Evolutionary conservation across 2,329 filamentous ascomycete genomes (phyloP), one percentile per base, ranked within the genome.

Genomic region (Dothideomycetes sp.): DNA sequence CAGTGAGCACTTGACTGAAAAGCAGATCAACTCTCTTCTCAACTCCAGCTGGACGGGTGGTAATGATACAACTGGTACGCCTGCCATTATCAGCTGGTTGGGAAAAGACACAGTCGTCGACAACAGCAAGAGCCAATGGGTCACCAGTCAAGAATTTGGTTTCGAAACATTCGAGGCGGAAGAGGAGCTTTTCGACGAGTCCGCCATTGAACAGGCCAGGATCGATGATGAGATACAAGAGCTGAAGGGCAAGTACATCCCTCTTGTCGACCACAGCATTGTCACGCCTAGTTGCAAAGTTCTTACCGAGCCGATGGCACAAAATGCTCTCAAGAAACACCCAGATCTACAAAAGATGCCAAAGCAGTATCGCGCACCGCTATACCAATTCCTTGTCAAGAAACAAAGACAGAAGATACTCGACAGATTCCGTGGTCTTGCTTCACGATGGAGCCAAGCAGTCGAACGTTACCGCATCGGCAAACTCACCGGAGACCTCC

Each of bases 341-440:
- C 18, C 65, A 0, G 70, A 88, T 49, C 58, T 89, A 12, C 84
- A 75, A 60, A 64, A 70, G 0, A 73, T 89, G 9, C 67, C 70
- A 0, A 50, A 60, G 0, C 56, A 62, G 3, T 57, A 70, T 13
- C 76, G 85, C 5, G 79, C 79, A 0, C 64, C 69, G 0, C 65
- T 89, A 0, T 93, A 88, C 58, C 71, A 74, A 30, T 64, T 74
- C 41, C 70, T 89, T 41, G 75, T 80, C 49, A 60, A 67, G 1
- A 57, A 65, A 37, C 58, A 76, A 1, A 71, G 84, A 40, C 58
- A 60, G 1, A 53, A 59, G 1, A 59, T 79, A 2, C 52, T 63
- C 1, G 43, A 54, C 0, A 53, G 63, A 1, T 67, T 88, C 33
- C 67, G 70, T 2, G 49, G 59, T 0, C 52, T 75, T 1, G 67